Evolutionary conservation across 768 basidiomycete genomes (phyloP), one percentile per base, ranked within the genome.

Genomic region (Pulveroboletus sp.): DNA sequence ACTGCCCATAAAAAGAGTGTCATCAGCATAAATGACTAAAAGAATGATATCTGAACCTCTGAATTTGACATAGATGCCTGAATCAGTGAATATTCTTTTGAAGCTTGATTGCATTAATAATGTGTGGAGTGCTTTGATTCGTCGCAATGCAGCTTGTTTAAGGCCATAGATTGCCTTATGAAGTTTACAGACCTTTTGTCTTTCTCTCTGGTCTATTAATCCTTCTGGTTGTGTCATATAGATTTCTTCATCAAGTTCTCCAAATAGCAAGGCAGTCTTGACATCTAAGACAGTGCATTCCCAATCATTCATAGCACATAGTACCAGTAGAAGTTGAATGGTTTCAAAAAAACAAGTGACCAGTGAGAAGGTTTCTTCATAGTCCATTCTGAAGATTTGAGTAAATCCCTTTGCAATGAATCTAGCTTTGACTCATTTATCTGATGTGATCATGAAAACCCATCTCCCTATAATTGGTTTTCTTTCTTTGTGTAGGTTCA

Each of bases 221-320:
- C 27, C 27, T 29, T 29, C 27, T 29, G 27, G 27, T 29, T 29
- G 49, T 3, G 34, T 31, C 32, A 50, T 43, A 31, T 43, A 50
- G 3, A 43, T 34, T 11, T 43, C 26, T 19, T 50, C 34, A 20
- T 53, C 36, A 0, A 59, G 39, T 1, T 50, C 17, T 2, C 67
- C 62, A 45, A 68, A 73, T 0, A 79, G 65, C 54, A 69, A 78
- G 0, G 72, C 73, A 0, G 61, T 61, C 27, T 71, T 73, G 16
- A 79, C 67, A 54, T 81, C 73, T 9, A 77, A 58, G 40, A 64
- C 63, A 17, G 73, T 55, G 6, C 79, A 38, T 6, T 76, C 60
- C 51, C 70, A 70, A 23, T 67, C 53, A 8, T 68, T 38, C 1
- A 42, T 38, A 3, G 0, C 27, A 6, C 6, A 6, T 29, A 29